Conservation (phyloP, 139 green algal genomes). For the Chlamydomonas eustigma region DNA sequence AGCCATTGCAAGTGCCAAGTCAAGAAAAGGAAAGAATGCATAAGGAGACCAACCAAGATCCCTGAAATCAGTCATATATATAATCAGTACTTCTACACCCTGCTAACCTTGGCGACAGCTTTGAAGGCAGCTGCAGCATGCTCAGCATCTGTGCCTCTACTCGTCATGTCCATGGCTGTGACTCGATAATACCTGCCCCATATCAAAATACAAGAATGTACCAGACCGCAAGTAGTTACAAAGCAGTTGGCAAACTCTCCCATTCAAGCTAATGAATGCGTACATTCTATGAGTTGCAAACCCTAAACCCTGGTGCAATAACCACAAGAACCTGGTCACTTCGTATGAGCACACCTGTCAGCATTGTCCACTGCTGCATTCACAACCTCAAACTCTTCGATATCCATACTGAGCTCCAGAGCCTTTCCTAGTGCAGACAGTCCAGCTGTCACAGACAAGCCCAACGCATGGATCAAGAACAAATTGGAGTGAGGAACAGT, state of each 20-base stretch:
- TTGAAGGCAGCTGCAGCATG: slow-evolving; percentile 32
- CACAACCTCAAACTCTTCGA: slow-evolving; percentile 34
- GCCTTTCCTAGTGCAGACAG: slow-evolving; percentile 15
- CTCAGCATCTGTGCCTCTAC: neutral
- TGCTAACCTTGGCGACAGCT: slow-evolving; percentile 16
- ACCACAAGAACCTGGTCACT: no score
- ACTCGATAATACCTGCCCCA: slow-evolving; percentile 40
- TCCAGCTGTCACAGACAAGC: slow-evolving; percentile 14
- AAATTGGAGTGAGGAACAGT: neutral
- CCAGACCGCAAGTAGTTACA: no score
- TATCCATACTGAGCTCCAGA: slow-evolving; percentile 24
- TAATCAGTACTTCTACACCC: no score
- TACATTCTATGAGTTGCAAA: no score
- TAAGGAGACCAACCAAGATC: no score
- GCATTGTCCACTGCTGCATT: slow-evolving; percentile 24
- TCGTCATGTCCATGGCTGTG: slow-evolving; percentile 22
- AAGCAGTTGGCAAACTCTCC: no score
- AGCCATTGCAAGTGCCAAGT: no score
- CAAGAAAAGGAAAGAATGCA: no score
- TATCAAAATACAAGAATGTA: no score
- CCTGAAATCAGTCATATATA: no score
- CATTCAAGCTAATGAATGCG: no score
- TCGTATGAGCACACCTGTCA: slow-evolving; percentile 34
- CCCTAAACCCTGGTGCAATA: no score
- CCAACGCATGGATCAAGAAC: neutral